phyloP scores from a whole-genome alignment of 495 filamentous ascomycete genomes.

The Neurospora sp. region DNA sequence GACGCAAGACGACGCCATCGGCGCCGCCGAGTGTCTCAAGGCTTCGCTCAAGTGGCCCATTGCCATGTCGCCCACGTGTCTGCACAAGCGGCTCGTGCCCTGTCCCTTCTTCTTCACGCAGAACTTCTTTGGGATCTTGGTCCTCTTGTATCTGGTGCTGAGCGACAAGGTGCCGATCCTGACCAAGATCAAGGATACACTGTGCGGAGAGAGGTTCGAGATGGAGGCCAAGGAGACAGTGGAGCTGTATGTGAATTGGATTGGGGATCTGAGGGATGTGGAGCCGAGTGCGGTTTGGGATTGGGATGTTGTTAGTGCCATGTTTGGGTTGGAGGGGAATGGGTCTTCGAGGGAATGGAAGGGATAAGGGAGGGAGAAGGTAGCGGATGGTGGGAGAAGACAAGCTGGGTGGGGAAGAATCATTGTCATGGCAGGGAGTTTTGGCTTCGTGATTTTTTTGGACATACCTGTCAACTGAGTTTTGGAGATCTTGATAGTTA shows the following conservation, averaged over 20 bases:
- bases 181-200: constrained; percentile 28
- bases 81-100: constrained; percentile 45
- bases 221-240: constrained; percentile 38
- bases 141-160: constrained; percentile 37
- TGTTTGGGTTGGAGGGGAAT: constrained; percentile 30
- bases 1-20: constrained; percentile 40
- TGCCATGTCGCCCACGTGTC: constrained; percentile 44
- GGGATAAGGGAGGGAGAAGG: neutral
- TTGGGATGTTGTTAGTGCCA: constrained; percentile 37
- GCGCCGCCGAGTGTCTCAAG: constrained; percentile 42
- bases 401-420: neutral
- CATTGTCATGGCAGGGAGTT: neutral
- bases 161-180: constrained; percentile 39
- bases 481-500: neutral
- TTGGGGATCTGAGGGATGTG: constrained; percentile 39
- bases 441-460: neutral
- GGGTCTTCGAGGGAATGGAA: neutral
- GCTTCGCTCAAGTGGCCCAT: constrained; percentile 46
- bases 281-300: constrained; percentile 41
- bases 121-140: constrained; percentile 45
- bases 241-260: constrained; percentile 42
- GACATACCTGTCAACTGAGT: neutral
- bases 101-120: constrained; percentile 50
- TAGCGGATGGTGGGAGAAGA: neutral
- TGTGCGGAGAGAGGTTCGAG: constrained; percentile 36